Evolutionary conservation across 202 grass and related monocot genomes (phyloP).

Genomic region (Setaria viridis): DNA sequence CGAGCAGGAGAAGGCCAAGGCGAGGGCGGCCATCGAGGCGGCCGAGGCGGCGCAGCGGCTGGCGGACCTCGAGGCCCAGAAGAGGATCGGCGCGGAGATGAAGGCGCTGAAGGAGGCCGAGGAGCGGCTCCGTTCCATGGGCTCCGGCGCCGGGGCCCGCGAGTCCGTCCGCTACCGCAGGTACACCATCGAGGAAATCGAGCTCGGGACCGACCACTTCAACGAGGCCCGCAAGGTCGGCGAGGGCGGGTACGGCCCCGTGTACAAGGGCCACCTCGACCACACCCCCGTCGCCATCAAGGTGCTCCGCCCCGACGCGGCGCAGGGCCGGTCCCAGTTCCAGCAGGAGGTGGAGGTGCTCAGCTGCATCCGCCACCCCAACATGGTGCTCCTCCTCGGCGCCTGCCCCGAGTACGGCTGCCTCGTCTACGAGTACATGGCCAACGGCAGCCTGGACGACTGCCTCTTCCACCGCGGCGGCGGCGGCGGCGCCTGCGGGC

Average conservation of each 20-base stretch:
- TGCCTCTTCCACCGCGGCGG: slow-evolving; percentile 68
- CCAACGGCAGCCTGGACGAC: slow-evolving; percentile 88
- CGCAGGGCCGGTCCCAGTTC: slow-evolving; percentile 88
- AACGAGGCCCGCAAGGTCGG: slow-evolving; percentile 72
- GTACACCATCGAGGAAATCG: slow-evolving; percentile 87
- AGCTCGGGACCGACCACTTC: slow-evolving; percentile 77
- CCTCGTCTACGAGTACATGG: slow-evolving; percentile 97
- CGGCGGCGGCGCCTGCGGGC: slow-evolving; percentile 25
- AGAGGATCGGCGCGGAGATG: slow-evolving; percentile 67
- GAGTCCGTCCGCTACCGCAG: slow-evolving; percentile 54
- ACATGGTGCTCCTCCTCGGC: slow-evolving; percentile 97
- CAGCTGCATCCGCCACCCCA: slow-evolving; percentile 92
- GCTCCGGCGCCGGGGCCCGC: neutral
- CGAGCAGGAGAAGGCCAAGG: slow-evolving; percentile 78
- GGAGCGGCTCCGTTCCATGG: slow-evolving; percentile 55
- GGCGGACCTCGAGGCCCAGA: slow-evolving; percentile 79
- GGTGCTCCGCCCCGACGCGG: slow-evolving; percentile 85
- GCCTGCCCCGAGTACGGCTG: slow-evolving; percentile 96
- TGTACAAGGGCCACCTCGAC: slow-evolving; percentile 83
- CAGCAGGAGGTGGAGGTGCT: slow-evolving; percentile 96
- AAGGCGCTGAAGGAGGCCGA: slow-evolving; percentile 66
- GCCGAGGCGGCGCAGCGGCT: slow-evolving; percentile 65
- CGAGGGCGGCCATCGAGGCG: slow-evolving; percentile 63
- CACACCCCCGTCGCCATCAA: slow-evolving; percentile 93
- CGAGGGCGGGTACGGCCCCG: slow-evolving; percentile 93